Base-by-base conservation (phyloP, 2,329 filamentous ascomycete species). In the Colletotrichum camelliae region DNA sequence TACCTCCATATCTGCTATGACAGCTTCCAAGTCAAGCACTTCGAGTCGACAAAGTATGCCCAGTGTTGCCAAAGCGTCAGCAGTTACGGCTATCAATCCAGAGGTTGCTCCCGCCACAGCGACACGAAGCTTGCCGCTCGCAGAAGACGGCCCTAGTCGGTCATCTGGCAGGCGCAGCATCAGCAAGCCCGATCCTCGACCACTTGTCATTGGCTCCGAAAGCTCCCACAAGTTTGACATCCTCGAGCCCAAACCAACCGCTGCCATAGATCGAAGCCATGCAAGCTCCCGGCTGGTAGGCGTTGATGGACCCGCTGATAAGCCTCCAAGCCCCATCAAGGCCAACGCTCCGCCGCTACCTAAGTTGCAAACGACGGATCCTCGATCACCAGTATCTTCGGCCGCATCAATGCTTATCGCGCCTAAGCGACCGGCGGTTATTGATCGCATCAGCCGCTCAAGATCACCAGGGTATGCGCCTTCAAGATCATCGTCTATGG, bases 401-500 rank as follows among this genome's bases (percentile, higher is more conserved):
- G 79, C 81, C 16, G 85, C 86, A 5, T 84, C 84, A 5, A 75
- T 86, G 69, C 75, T 85, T 10, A 86, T 88, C 9, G 79, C 84
- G 48, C 80, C 85, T 77, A 82, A 88, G 81, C 83, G 87, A 76
- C 85, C 91, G 2, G 86, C 87, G 4, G 87, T 91, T 6, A 91
- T 91, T 71, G 87, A 90, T 78, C 88, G 88, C n/a, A 90, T 91
- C 62, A 89, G 85, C 76, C 85, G 85, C 10, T 86, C 88, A 10
- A 85, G 85, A 35, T 85, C 85, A 29, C 85, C 87, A 3, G 85
- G 82, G 8, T 83, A 82, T 33, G 83, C 83, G 9, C 86, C 85
- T 16, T 93, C 92, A 15, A 87, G 90, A 75, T 90, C 90, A 8
- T 92, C 91, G 2, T 93, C 91, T 1, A 83, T 90, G 68, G 91